A percentile compares a stretch with the other conserved stretches of the same genome.
Evolutionary conservation across 805 yeast species (phyloP).

Genomic region (Yarrowia sp.): DNA sequence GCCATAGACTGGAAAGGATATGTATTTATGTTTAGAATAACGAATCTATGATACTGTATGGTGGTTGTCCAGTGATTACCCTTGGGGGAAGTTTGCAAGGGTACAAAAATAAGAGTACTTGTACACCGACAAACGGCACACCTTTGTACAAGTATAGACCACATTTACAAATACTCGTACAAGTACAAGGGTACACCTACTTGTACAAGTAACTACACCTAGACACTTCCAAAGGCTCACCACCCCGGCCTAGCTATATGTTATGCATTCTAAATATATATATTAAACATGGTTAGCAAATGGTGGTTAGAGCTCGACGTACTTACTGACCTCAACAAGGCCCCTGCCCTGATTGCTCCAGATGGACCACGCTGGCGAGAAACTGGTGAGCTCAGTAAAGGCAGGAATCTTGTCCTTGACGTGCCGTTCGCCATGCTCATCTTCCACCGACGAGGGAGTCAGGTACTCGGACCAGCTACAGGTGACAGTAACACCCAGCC

Average conservation of each 20-base stretch:
- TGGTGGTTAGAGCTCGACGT: slow-evolving; percentile 43
- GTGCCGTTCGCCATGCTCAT: slow-evolving; percentile 36
- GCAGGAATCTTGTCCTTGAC: slow-evolving; percentile 56
- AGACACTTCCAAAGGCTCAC: neutral
- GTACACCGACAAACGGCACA: too few species aligned
- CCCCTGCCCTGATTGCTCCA: slow-evolving; percentile 66
- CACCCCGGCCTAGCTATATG: neutral
- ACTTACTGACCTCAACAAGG: slow-evolving; percentile 55
- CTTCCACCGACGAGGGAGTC: slow-evolving; percentile 37
- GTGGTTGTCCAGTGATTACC: too few species aligned
- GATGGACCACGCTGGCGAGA: slow-evolving; percentile 60
- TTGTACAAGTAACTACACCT: too few species aligned
- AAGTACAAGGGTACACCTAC: too few species aligned
- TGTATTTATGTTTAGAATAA: neutral
- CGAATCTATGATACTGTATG: neutral
- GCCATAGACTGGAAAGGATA: neutral
- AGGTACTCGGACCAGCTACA: slow-evolving; percentile 82
- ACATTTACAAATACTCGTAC: too few species aligned
- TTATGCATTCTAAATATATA: slow-evolving; percentile 13
- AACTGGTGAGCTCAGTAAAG: slow-evolving; percentile 63
- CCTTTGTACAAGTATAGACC: too few species aligned
- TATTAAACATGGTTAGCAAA: slow-evolving; percentile 10
- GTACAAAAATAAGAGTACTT: too few species aligned
- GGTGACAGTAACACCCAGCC: slow-evolving; percentile 46
- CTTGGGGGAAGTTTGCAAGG: too few species aligned